Evolutionary conservation across 345 rosid species (phyloP).

Genomic region (Gossypium arboreum): DNA sequence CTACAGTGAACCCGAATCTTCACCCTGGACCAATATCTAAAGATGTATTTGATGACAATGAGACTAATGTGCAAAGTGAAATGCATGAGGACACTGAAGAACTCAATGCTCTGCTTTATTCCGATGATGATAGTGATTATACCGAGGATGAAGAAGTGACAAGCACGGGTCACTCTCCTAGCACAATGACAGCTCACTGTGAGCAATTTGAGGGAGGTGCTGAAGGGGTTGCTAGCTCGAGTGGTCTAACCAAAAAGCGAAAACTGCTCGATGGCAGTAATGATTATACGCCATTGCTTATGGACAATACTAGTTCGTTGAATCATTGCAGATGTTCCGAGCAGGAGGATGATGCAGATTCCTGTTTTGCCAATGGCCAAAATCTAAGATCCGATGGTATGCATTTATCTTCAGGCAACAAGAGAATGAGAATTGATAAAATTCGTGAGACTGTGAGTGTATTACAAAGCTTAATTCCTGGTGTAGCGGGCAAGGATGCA

Average conservation of each 20-base stretch:
- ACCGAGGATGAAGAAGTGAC: constrained; percentile 60
- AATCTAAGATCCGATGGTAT: not conserved
- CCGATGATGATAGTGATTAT: constrained; percentile 50
- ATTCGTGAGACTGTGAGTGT: constrained; percentile 49
- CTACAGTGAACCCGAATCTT: constrained; percentile 23
- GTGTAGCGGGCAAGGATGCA: constrained; percentile 58
- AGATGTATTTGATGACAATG: constrained; percentile 28
- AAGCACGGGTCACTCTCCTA: constrained; percentile 74
- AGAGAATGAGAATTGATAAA: constrained; percentile 43
- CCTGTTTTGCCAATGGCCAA: constrained; percentile 34
- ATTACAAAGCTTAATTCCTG: constrained; percentile 55
- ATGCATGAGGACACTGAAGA: constrained; percentile 80
- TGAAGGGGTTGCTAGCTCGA: constrained; percentile 49
- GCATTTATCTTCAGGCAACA: constrained; percentile 21
- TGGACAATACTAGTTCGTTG: constrained; percentile 30
- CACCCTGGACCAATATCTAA: constrained; percentile 12
- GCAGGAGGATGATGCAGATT: constrained; percentile 52
- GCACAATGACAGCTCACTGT: constrained; percentile 42
- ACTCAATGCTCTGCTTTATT: constrained; percentile 72
- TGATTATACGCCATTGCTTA: constrained; percentile 21
- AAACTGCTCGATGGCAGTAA: constrained; percentile 26
- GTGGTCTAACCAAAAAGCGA: constrained; percentile 41
- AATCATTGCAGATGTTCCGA: constrained; percentile 22
- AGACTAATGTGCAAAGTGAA: constrained; percentile 44
- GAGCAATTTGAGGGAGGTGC: constrained; percentile 26